A percentile compares a stretch with the other conserved stretches of the same genome.
These are phyloP conservation scores for Pseudocercospora vitis DNA, from an alignment of 2,329 filamentous ascomycete genomes.

Conservation along the genomic window DNA sequence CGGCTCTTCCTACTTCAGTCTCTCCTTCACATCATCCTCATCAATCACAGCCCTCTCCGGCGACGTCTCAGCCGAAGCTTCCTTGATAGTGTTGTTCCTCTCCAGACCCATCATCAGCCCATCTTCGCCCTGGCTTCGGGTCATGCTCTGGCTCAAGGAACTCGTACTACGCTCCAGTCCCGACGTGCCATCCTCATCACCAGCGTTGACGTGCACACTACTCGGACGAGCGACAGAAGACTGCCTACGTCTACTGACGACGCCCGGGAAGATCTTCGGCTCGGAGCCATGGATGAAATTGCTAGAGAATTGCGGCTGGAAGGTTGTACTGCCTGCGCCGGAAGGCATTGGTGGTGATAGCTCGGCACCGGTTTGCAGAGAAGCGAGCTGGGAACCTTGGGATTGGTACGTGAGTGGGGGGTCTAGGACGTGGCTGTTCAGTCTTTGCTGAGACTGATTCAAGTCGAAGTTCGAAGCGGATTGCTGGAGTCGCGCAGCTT, in stretches of 20 bases:
- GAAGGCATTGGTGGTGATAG: constrained; percentile 10
- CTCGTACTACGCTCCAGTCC: constrained; percentile 26
- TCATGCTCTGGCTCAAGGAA: constrained; percentile 19
- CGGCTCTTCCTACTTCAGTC: no score
- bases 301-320: constrained; percentile 47
- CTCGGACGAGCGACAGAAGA: constrained; percentile 20
- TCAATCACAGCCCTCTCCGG: constrained; percentile 15
- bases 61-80: constrained; percentile 20
- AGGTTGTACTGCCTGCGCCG: constrained; percentile 32
- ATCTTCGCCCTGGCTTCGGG: constrained; percentile 13
- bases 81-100: constrained; percentile 23
- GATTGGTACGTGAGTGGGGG: constrained; percentile 19
- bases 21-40: background rate
- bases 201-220: constrained; percentile 11
- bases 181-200: constrained; percentile 19
- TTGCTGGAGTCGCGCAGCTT: constrained; percentile 39
- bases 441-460: constrained; percentile 11
- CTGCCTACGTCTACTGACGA: constrained; percentile 53
- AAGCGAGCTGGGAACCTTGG: background rate
- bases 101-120: constrained; percentile 18
- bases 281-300: constrained; percentile 55
- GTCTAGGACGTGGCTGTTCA: background rate
- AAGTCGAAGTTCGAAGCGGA: constrained; percentile 2
- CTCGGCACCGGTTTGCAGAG: constrained; percentile 7
- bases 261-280: constrained; percentile 70